Evolutionary conservation across 106 monocot species (phyloP), one percentile per base, ranked within the genome.

Genomic region (Dendrobium officinale): DNA sequence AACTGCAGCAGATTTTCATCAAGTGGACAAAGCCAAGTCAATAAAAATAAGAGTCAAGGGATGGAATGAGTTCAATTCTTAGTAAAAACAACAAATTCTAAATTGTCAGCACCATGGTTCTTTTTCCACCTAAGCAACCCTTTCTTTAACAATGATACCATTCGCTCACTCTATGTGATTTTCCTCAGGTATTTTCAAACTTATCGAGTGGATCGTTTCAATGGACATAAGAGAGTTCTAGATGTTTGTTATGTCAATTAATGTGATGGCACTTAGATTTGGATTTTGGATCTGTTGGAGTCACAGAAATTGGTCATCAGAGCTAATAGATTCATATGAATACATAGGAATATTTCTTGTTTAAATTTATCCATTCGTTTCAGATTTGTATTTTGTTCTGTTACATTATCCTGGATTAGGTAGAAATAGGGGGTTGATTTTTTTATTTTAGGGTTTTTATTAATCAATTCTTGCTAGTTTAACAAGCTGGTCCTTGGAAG

Each of bases 21-120:
- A 44, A 73, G 33, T 70, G 33, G 79, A 80, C 43, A 83, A 83
- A 72, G 26, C 73, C 72, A 83, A 80, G 73, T 31, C 80, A 4
- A 43, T 80, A 73, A 87, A 80, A 56, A 82, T 83, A 45, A 80
- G 47, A 73, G 56, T 82, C 24, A 83, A 83, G 64, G 83, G 75
- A 13, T 86, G 82, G 67, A 83, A 59, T 73, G 55, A 80, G 67
- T 67, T 73, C 10, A 67, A 54, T 67, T 47, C 51, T 79, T 26
- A 80, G 26, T 55, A 49, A 11, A 79, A 79, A 49, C 79, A 67
- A 74, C 49, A 75, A 27, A 75, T 75, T 29, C 45, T 81, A n/a
- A 85, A 73, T 59, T 72, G 78, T 58, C 67, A 81, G 79, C 79
- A 64, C 49, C 79, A 79, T 70, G 76, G 76, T 20, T 80, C 80